These are phyloP conservation scores for Tetracladium setigerum DNA, from an alignment of 495 filamentous ascomycete genomes.

Conservation along the genomic window DNA sequence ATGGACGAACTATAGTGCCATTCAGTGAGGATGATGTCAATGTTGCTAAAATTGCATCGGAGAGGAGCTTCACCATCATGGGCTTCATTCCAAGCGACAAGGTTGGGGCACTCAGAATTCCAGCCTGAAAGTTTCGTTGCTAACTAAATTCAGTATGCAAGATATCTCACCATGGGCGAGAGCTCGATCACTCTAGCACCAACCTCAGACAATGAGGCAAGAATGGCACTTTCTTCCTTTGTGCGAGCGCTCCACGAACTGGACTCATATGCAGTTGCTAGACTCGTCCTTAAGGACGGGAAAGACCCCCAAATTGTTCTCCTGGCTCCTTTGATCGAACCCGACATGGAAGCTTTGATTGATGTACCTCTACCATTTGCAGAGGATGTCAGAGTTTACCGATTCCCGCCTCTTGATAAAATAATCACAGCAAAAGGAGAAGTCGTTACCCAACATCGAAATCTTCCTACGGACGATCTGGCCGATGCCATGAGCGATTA, in stretches of 20 bases:
- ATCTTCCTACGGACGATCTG: constrained; percentile 71
- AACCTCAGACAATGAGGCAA: constrained; percentile 64
- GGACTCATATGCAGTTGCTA: constrained; percentile 80
- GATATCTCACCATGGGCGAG: constrained; percentile 77
- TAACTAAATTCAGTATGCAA: constrained; percentile 57
- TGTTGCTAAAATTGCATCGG: constrained; percentile 73
- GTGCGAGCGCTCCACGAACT: constrained; percentile 82
- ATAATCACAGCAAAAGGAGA: constrained; percentile 89
- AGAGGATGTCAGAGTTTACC: constrained; percentile 84
- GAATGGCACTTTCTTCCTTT: constrained; percentile 79
- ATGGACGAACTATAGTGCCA: constrained; percentile 84
- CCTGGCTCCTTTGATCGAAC: constrained; percentile 73
- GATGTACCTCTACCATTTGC: constrained; percentile 92
- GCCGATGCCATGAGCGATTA: constrained; percentile 78
- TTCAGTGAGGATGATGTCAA: constrained; percentile 79
- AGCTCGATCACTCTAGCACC: constrained; percentile 66
- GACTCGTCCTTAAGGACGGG: constrained; percentile 75
- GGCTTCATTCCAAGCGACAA: constrained; percentile 75
- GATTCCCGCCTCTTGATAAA: constrained; percentile 83
- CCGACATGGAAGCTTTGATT: constrained; percentile 78
- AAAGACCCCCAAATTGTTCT: constrained; percentile 72
- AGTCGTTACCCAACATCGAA: constrained; percentile 71
- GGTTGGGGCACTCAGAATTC: constrained; percentile 35
- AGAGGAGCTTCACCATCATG: constrained; percentile 65
- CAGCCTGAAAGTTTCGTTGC: neutral